phyloP scores from a whole-genome alignment of 2,329 filamentous ascomycete genomes.

The Xylariales sp. region DNA sequence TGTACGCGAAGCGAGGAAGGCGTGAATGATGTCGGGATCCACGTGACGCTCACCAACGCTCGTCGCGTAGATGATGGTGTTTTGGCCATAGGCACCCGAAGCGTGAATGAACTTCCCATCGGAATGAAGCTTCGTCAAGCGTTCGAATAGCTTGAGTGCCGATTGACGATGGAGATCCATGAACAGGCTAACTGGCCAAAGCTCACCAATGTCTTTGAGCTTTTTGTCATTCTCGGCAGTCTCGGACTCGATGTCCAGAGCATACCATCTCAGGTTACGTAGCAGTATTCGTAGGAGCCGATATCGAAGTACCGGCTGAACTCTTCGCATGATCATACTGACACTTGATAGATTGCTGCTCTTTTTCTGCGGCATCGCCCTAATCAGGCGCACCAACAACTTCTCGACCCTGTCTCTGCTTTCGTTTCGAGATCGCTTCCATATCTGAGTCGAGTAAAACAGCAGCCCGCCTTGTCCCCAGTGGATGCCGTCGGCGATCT shows the following conservation, averaged over 20 bases:
- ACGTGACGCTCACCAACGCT: neutral
- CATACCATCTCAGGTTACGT: neutral
- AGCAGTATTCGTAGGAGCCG: neutral
- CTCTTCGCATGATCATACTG: neutral
- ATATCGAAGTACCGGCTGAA: neutral
- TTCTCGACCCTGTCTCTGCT: neutral
- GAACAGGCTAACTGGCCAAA: constrained; percentile 3
- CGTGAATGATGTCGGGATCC: neutral
- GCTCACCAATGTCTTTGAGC: neutral
- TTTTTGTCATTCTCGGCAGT: neutral
- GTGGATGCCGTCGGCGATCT: neutral
- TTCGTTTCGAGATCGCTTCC: neutral
- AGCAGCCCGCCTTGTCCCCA: neutral
- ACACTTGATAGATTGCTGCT: neutral
- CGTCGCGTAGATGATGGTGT: neutral
- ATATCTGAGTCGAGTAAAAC: neutral
- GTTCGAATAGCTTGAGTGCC: constrained; percentile 1
- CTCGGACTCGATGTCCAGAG: neutral
- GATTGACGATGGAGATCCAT: neutral
- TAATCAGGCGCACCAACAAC: neutral
- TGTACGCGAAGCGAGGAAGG: neutral
- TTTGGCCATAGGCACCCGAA: neutral
- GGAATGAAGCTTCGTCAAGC: neutral
- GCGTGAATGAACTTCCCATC: constrained; percentile 1
- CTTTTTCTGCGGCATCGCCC: neutral